Base-by-base conservation (phyloP, 441 rosid species). In the Populus tomentosa region DNA sequence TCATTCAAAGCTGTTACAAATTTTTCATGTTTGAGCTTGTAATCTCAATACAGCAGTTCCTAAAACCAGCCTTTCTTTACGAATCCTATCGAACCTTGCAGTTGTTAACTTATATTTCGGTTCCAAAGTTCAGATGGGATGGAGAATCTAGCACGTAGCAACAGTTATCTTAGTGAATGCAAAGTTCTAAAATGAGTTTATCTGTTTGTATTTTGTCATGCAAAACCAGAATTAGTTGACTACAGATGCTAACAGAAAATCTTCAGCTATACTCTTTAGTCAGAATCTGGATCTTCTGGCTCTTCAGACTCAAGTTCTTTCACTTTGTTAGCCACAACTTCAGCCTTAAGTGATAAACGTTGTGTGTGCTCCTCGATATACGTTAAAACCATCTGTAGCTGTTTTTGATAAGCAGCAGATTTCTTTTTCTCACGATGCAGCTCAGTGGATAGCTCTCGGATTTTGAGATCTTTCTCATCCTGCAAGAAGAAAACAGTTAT, bases 381-480 rank as follows among this genome's bases (percentile, higher is more conserved):
- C 20, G 62, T 56, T 18, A 56, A 56, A 20, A 56, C 62, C 62
- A 56, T 56, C 10, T 18, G 62, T 56, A 56, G 62, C n/a, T 56
- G 62, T 23, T 56, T 2, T 56, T 56, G 23, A 56, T 56, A 56
- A 56, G 62, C 62, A 56, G 23, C 81, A 0, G 83, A 83, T 78
- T 81, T 85, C 83, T 80, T 83, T 85, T 50, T 85, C 86, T 85
- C 83, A 0, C 75, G 82, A 77, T 85, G 86, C 80, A 85, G 73
- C 82, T 85, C 83, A 0, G 79, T 53, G 9, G 62, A 56, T 56
- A 20, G 8, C 62, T 56, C 62, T 56, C 62, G 62, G 1, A 56
- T 56, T 56, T 56, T 56, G 62, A 56, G 62, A 56, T 56, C 62
- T 20, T 2, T 20, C 62, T 20, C 62, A 56, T 56, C 62, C 62